Evolutionary conservation across 108 stramenopile genomes (phyloP).

Genomic region (Nitzschia sp.): DNA sequence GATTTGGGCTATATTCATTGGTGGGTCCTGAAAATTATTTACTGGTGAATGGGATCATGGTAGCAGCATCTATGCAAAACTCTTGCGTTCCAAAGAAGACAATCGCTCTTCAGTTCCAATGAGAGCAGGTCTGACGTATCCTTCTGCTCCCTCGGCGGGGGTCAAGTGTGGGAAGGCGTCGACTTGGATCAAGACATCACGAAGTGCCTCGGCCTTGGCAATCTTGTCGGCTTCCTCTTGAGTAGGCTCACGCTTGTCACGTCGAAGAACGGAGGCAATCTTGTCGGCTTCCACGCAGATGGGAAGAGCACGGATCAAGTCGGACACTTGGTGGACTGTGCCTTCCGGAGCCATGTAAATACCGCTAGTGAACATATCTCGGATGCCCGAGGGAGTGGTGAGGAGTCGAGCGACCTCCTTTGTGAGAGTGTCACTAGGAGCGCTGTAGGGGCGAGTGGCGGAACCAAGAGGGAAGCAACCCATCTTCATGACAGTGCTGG

Average conservation of each 20-base stretch:
- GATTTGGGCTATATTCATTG: too few species aligned
- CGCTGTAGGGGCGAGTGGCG: constrained; percentile 80
- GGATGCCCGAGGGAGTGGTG: constrained; percentile 84
- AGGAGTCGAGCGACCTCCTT: constrained; percentile 92
- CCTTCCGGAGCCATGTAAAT: constrained; percentile 90
- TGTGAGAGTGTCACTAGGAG: constrained; percentile 87
- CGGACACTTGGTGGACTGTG: constrained; percentile 75
- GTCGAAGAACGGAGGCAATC: constrained; percentile 82
- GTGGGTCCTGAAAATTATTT: too few species aligned
- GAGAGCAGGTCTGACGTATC: constrained; percentile 83
- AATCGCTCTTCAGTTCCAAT: constrained; percentile 83
- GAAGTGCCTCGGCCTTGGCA: constrained; percentile 92
- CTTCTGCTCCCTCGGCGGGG: constrained; percentile 70
- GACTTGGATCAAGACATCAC: constrained; percentile 97
- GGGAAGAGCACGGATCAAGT: constrained; percentile 88
- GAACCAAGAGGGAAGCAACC: constrained; percentile 91
- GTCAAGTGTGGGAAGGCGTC: constrained; percentile 86
- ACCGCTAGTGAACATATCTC: constrained; percentile 78
- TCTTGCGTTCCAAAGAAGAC: constrained; percentile 71
- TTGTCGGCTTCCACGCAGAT: constrained; percentile 92
- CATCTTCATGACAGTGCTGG: constrained; percentile 89
- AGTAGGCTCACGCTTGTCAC: constrained; percentile 93
- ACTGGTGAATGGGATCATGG: too few species aligned
- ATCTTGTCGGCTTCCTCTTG: constrained; percentile 87
- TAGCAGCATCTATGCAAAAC: constrained; percentile 65